Evolutionary conservation across 306 rosid genomes (phyloP), one percentile per base, ranked within the genome.

Genomic region (Vachellia collinsii): DNA sequence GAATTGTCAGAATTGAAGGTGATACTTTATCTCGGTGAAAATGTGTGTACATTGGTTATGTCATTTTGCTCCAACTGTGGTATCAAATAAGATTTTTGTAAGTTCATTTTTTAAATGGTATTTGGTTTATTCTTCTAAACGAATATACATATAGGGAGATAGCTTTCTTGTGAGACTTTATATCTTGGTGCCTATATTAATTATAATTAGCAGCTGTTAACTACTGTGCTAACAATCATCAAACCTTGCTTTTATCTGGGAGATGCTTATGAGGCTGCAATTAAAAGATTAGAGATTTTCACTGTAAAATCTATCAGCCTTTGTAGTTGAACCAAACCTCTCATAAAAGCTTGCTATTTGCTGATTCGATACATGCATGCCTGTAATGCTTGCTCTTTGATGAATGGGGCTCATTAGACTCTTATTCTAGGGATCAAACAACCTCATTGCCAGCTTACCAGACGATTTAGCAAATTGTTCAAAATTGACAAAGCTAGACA

Each of bases 1-100:
- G 81, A 80, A 75, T 87, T 94, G 84, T 91, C 93, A 51, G 97
- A 94, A 50, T 79, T 94, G 64, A 92, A 94, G 97, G 99, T 93
- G 87, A 85, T 75, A 51, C 82, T 77, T 81, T 25, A 54, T 63
- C 70, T 75, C 76, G 71, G 38, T 22, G 70, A 82, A 81, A 79
- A 66, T 38, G 64, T 47, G 44, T 66, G 44, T 70, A 34, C 36
- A 66, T 82, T 76, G 29, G 37, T 58, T 38, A 61, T 13, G 67
- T 22, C 50, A 56, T 77, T 82, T 37, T 81, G 44, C 72, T 69
- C 38, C 50, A 69, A 74, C 76, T 53, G 39, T 51, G 53, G 39
- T 43, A 39, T 41, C 19, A 5, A 13, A 67, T 39, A 29, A 29
- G 2, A 29, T 29, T 29, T 29, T 29, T 29, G 34, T 2, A 29